Base-by-base conservation (phyloP, 805 yeast species). In the Myxozyma neotropica region DNA sequence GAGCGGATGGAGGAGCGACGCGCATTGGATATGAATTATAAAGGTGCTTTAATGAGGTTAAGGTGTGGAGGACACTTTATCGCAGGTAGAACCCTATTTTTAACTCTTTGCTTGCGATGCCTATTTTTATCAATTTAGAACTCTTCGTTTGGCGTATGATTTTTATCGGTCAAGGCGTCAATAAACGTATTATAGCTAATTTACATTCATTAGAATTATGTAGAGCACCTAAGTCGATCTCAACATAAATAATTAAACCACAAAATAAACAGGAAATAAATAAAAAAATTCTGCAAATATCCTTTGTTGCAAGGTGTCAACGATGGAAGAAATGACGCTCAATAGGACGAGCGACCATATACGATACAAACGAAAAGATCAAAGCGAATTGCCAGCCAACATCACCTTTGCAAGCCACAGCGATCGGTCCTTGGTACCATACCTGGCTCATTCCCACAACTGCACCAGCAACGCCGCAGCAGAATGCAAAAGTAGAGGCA, bases 361-460 rank as follows among this genome's bases (percentile, higher is more conserved):
- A 89, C 26, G 81, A 85, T 56, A 88, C 70, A 65, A 86, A 84
- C 12, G 93, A 76, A 69, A 89, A 88, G 7, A 78, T 81, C 56
- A 81, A 80, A 44, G 86, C 89, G 59, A 91, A 77, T 77, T 88
- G 94, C 71, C 88, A 89, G 36, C 96, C 97, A 70, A 91, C 80
- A 72, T 90, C 97, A 61, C 93, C 97, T 68, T 95, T 96, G 63
- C 52, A 71, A 12, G 70, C 74, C 38, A 70, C 71, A 42, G 84
- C 91, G 67, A 89, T 69, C 46, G 82, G 86, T 69, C 97, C 96
- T 17, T 72, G 72, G 78, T 86, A 92, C 89, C 96, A 92, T 3
- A 81, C 81, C 77, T 90, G 96, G 71, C 80, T 78, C 96, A 92
- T 90, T 67, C 97, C 97, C 49, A 89, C 58, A 10, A 84, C 96